phyloP scores from a whole-genome alignment of 805 yeast genomes.

The Wickerhamiella vanderwaltii region DNA sequence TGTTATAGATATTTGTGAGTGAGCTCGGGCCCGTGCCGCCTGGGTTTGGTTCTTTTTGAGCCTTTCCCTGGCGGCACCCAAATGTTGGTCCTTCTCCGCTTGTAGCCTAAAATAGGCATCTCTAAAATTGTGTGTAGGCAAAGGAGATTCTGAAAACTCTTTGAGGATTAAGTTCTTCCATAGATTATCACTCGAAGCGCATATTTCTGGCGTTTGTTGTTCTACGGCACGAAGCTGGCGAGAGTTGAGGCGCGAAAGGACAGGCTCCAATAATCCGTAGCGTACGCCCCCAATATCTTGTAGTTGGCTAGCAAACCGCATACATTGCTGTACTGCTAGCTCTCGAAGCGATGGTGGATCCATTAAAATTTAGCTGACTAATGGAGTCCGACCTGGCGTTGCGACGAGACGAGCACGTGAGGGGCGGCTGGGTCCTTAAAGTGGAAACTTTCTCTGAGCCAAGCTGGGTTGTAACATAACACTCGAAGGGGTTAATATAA shows the following conservation, averaged over 20 bases:
- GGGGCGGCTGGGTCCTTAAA: too few species aligned
- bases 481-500: too few species aligned
- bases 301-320: slow-evolving; percentile 18
- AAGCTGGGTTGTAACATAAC: too few species aligned
- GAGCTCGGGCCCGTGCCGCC: slow-evolving; percentile 21
- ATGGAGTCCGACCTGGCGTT: too few species aligned
- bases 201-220: slow-evolving; percentile 24
- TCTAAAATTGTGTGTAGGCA: slow-evolving; percentile 23
- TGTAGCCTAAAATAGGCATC: slow-evolving; percentile 22
- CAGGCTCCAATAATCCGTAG: slow-evolving; percentile 29
- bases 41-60: slow-evolving; percentile 24
- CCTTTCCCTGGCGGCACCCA: slow-evolving; percentile 34
- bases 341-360: slow-evolving; percentile 19
- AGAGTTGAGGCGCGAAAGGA: slow-evolving; percentile 25
- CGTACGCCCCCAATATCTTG: slow-evolving; percentile 31
- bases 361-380: slow-evolving; percentile 2
- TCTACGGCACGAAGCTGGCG: slow-evolving; percentile 28
- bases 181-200: slow-evolving; percentile 23
- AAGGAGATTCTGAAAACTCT: slow-evolving; percentile 27
- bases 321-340: slow-evolving; percentile 19
- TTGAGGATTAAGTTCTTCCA: slow-evolving; percentile 26
- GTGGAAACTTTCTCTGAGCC: too few species aligned
- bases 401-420: too few species aligned
- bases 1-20: slow-evolving; percentile 18
- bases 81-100: slow-evolving; percentile 34